phyloP scores from a whole-genome alignment of 495 filamentous ascomycete species.

The Extremus antarcticus region DNA sequence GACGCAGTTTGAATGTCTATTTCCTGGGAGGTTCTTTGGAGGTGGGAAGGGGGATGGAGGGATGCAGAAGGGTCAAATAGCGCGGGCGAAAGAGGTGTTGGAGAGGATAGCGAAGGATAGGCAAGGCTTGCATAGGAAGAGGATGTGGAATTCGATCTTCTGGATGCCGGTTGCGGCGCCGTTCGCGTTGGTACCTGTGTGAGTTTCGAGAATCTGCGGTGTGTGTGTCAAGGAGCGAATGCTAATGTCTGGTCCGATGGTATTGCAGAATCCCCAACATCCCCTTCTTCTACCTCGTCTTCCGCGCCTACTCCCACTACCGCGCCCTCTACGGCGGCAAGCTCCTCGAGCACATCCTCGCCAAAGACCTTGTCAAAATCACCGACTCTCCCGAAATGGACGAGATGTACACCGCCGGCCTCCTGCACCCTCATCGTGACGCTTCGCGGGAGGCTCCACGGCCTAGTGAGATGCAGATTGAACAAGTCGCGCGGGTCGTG shows the following conservation, averaged over 20 bases:
- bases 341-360: conserved; percentile 69
- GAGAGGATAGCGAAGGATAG: conserved; percentile 62
- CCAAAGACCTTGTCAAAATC: conserved; percentile 54
- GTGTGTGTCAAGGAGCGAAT: neutral
- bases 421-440: conserved; percentile 26
- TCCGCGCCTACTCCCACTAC: conserved; percentile 65
- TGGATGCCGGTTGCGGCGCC: conserved; percentile 79
- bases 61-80: too few relatives aligned
- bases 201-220: conserved; percentile 30
- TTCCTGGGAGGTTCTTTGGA: conserved; percentile 37
- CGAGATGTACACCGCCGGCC: conserved; percentile 49
- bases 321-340: conserved; percentile 72
- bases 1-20: conserved; percentile 64
- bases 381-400: conserved; percentile 57
- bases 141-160: conserved; percentile 67
- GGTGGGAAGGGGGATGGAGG: neutral
- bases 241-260: neutral
- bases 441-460: conserved; percentile 24
- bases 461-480: conserved; percentile 25
- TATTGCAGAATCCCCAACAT: conserved; percentile 72
- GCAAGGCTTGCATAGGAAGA: conserved; percentile 61
- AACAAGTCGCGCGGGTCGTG: conserved; percentile 53
- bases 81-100: conserved; percentile 36
- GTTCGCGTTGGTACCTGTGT: conserved; percentile 75
- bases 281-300: conserved; percentile 93